Base-by-base conservation (phyloP, 1,284 basidiomycete species). In the Microbotryum lychnidis-dioicae region DNA sequence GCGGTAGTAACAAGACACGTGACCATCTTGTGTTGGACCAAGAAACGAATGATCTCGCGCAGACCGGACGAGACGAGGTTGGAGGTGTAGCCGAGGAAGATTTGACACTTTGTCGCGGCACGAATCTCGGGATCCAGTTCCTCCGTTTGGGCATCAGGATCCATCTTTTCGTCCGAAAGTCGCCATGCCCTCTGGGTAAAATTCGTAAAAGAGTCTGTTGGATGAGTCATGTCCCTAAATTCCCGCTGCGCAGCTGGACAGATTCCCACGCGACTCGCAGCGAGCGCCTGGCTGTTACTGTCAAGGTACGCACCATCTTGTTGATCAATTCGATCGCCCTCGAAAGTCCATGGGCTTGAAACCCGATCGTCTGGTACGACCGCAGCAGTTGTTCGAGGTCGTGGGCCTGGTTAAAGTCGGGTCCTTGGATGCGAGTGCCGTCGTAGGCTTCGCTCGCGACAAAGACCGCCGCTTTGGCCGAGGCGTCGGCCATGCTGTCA, bases 11-110 rank as follows among this genome's bases (percentile, higher is more conserved):
- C 94, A 57, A 99, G 81, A 9, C 85, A 89, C 29, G 86, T 83
- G 56, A 99, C 84, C 69, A 94, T 87, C 70, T 87, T 89, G 79
- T 98, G 84, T 76, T 97, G 92, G 49, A 92, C 94, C 48, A 99
- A 85, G 75, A 94, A 86, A 27, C 87, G 81, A 70, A 99, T 89
- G 53, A 97, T 81, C 77, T 98, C 96, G 52, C 96, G 85, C 56
- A 99, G 79, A 10, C 96, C 96, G 4, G 94, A 97, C 0, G 96
- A 98, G 71, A 99, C 96, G 37, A 98, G 83, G 76, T 98, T 98
- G 50, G 94, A 98, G 2, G 96, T 99, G 77, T 94, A 99, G 57
- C 96, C 96, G 48, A 99, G 84, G 75, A 99, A 96, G 73, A 98
- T 83, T 64, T 85, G 87, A 77, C 90, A 92, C 48, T 82, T 81